A percentile compares a stretch with the other conserved stretches of the same genome.
Evolutionary conservation across 2,329 filamentous ascomycete genomes (phyloP).

Genomic region (Epichloe hybrida): DNA sequence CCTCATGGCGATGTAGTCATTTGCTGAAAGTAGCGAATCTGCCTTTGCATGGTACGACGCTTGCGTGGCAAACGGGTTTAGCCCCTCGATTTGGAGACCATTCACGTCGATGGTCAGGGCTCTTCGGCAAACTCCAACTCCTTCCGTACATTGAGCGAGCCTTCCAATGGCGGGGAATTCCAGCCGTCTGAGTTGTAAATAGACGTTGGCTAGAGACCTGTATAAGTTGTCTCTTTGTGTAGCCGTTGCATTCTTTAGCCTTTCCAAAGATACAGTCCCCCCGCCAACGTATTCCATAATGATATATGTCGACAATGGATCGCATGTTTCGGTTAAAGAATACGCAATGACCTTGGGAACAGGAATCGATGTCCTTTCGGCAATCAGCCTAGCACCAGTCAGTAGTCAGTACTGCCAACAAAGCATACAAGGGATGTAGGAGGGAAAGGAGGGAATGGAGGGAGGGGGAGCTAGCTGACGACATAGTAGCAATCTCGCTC

Average conservation of each 20-base stretch:
- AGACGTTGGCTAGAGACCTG: conserved; percentile 7
- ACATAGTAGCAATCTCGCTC: conserved; percentile 1
- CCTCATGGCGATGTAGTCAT: conserved; percentile 5
- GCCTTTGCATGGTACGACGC: background rate
- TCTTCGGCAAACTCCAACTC: conserved; percentile 1
- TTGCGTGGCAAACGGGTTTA: conserved; percentile 4
- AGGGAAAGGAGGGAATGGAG: too few species aligned
- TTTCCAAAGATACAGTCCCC: background rate
- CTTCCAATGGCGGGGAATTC: conserved; percentile 7
- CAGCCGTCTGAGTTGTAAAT: conserved; percentile 7
- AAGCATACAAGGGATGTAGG: too few species aligned
- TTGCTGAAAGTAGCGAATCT: conserved; percentile 3
- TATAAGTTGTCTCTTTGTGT: conserved; percentile 1
- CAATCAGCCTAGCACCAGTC: too few species aligned
- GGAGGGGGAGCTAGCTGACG: too few species aligned
- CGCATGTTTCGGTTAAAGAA: background rate
- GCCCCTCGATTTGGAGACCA: conserved; percentile 6
- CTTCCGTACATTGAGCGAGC: background rate
- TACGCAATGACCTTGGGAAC: conserved; percentile 1
- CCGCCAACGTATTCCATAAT: conserved; percentile 5
- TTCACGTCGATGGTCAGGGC: conserved; percentile 7
- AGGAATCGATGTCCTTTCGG: background rate
- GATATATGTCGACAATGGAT: conserved; percentile 2
- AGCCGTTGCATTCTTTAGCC: conserved; percentile 1
- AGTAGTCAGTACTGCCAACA: too few species aligned